Conservation (phyloP, 2,329 filamentous ascomycete genomes). For the Aspergillus sp. region DNA sequence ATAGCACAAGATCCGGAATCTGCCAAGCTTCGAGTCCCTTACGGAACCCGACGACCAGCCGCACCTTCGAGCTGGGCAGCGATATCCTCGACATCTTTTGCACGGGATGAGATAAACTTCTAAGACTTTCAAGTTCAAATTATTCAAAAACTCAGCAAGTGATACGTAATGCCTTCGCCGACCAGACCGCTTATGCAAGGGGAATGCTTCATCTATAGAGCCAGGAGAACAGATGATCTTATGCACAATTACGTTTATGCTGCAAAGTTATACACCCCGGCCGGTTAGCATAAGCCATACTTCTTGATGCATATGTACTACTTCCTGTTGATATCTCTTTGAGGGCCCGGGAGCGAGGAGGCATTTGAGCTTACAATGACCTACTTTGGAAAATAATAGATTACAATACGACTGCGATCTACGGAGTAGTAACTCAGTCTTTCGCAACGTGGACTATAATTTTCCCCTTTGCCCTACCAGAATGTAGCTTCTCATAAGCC, state of each 20-base stretch:
- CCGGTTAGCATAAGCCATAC: too few species aligned
- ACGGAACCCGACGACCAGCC: not conserved
- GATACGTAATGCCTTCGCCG: not conserved
- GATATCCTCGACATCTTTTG: not conserved
- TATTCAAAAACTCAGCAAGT: not conserved
- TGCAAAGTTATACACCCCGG: too few species aligned
- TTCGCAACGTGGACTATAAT: constrained; percentile 53
- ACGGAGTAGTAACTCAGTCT: constrained; percentile 9
- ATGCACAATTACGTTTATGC: too few species aligned
- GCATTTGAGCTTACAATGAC: not conserved
- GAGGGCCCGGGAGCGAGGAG: too few species aligned
- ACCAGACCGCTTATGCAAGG: not conserved
- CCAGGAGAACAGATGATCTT: too few species aligned
- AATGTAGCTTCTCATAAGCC: constrained; percentile 64
- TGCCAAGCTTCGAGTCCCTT: not conserved
- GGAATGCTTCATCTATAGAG: not conserved
- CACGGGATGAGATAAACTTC: not conserved
- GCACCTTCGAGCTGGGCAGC: too few species aligned
- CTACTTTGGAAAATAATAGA: not conserved
- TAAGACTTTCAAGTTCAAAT: not conserved
- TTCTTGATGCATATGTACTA: too few species aligned
- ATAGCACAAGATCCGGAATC: not conserved
- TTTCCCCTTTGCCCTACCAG: constrained; percentile 62
- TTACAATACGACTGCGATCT: not conserved
- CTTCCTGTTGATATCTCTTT: too few species aligned